Evolutionary conservation across 2,329 filamentous ascomycete species (phyloP), one percentile per base, ranked within the genome.

Genomic region (Tolypocladium tropicale): DNA sequence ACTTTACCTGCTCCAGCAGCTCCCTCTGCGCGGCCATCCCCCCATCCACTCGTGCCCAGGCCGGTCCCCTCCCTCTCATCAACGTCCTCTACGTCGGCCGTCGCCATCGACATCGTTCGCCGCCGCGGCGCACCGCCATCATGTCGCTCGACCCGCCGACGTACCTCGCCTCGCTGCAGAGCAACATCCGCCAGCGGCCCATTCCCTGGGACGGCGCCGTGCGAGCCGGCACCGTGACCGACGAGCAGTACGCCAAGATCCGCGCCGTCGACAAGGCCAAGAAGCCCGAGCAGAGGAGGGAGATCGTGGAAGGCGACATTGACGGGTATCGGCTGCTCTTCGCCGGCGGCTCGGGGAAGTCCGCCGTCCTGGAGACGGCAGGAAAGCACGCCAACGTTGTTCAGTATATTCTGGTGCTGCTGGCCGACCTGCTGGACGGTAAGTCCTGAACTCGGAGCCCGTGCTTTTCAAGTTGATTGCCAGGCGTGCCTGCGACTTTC

Each of bases 181-280:
- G 90, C 83, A 97, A 97, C 79, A 96, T 97, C 72, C 90, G 94
- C 69, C 88, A 90, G 69, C 85, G 94, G 64, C 92, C 92, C 62
- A 96, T 99, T 74, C 92, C 93, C 57, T 99, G 94, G 94, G 93
- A 97, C 74, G 93, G 93, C 66, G 92, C 93, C 66, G 90, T 95
- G 63, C 85, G 94, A 72, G 90, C 90, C 65, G 90, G 92, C 72
- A 94, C 90, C 68, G 89, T 99, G 74, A 95, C 89, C 57, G 93
- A 97, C 64, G 86, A 89, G 64, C 93, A 99, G 74, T 83, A 96
- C 65, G 89, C 88, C 77, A 93, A 92, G 80, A 96, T 99, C 76
- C 92, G 92, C 73, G 90, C 92, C 59, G 90, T 97, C 65, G 94
- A 97, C 73, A 97, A 96, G 76, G 89, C 94, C 63, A 89, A 91